Evolutionary conservation across 768 basidiomycete genomes (phyloP).

Genomic region (Ramaria sp.): DNA sequence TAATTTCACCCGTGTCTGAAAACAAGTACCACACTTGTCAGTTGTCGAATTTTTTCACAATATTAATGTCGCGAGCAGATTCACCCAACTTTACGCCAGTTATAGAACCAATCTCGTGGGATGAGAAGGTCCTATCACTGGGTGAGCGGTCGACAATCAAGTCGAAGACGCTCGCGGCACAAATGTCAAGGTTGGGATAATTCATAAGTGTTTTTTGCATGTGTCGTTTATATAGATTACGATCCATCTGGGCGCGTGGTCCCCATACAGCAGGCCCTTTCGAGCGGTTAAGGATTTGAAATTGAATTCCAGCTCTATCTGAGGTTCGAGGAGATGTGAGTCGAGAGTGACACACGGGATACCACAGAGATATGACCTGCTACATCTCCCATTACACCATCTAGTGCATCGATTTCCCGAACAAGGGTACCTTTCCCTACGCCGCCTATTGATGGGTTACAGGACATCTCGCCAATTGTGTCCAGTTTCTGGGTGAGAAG

Average conservation of each 20-base stretch:
- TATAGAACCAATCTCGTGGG: constrained; percentile 22
- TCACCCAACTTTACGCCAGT: constrained; percentile 60
- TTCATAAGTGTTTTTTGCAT: constrained; percentile 63
- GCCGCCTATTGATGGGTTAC: constrained; percentile 88
- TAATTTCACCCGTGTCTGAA: constrained; percentile 61
- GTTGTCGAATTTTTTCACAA: background rate
- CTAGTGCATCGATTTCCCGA: constrained; percentile 84
- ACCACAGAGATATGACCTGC: constrained; percentile 40
- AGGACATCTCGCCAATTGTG: constrained; percentile 77
- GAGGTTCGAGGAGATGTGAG: background rate
- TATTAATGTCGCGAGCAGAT: background rate
- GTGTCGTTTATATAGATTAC: constrained; percentile 69
- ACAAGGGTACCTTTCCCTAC: constrained; percentile 89
- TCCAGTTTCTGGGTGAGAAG: constrained; percentile 75
- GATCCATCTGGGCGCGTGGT: constrained; percentile 80
- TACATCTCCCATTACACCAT: constrained; percentile 77
- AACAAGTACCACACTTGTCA: background rate
- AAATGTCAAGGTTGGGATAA: constrained; percentile 61
- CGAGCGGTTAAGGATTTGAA: constrained; percentile 74
- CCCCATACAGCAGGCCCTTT: constrained; percentile 91
- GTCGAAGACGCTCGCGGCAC: constrained; percentile 69
- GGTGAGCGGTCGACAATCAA: constrained; percentile 47
- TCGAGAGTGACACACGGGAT: background rate
- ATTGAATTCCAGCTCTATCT: constrained; percentile 88
- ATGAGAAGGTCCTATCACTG: constrained; percentile 12